Evolutionary conservation across 23 red algal species (phyloP), one percentile per base, ranked within the genome.

Genomic region (Agarophyton chilense): DNA sequence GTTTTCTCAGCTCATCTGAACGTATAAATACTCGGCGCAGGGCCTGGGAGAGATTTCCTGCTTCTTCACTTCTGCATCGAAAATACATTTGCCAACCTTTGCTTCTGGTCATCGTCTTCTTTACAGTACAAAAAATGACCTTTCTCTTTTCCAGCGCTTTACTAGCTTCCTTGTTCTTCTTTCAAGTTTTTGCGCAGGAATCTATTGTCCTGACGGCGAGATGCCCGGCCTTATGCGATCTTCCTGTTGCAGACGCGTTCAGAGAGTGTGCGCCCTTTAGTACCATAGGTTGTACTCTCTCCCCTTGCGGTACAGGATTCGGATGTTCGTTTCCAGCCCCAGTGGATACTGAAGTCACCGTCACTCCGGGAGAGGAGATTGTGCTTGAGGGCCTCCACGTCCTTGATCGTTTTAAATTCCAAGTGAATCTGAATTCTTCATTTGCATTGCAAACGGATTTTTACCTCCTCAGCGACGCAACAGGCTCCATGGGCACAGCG

Each of bases 291-390:
- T 82, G 78, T 41, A 28, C 36, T 2, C 78, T 62, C 14, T 17
- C 31, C 10, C 54, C 58, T 4, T 82, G 78, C 31, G 78, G 31
- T 46, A 38, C 26, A 44, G 78, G 78, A 10, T 43, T 63, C 25
- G 52, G 78, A 40, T 82, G 58, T 34, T 29, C 53, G 1, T 11
- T 46, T 45, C 58, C 58, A 26, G 53, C 40, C 22, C 78, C 53
- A 19, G 24, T 62, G 1, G 26, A 62, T 10, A 29, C 56, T 8
- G 54, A 57, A 17, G 36, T 43, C 14, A 13, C 25, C 3, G 78
- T 82, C 9, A 22, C 17, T 31, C 78, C 78, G 24, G 78, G 78
- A 82, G 78, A 26, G 63, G 78, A 82, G 36, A 55, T 82, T 55
- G 45, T 79, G 3, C 35, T 79, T 46, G 45, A 54, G 3, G 25